Evolutionary conservation across 2,329 filamentous ascomycete species (phyloP).

Genomic region (Microdochium paspali): DNA sequence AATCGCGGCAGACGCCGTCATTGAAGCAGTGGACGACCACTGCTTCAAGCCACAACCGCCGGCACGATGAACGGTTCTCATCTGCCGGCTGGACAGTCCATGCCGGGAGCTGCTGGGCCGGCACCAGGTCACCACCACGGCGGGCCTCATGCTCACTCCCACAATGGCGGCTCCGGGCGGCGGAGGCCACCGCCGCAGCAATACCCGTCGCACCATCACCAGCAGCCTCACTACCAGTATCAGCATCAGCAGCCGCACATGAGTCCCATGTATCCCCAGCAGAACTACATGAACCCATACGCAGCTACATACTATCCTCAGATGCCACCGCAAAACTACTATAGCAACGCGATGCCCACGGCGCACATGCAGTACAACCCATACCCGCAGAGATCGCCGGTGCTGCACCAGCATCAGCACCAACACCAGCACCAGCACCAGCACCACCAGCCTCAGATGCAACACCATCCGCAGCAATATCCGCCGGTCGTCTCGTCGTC

Average conservation of each 20-base stretch:
- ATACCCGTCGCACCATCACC: constrained; percentile 14
- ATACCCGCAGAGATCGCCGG: constrained; percentile 22
- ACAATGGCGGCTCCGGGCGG: constrained; percentile 8
- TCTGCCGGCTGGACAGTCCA: constrained; percentile 1
- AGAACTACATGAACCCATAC: constrained; percentile 40
- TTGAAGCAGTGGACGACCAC: neutral
- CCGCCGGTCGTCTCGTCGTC: constrained; percentile 36
- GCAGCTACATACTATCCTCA: constrained; percentile 39
- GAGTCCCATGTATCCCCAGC: constrained; percentile 33
- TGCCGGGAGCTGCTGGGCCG: constrained; percentile 1
- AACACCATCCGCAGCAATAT: constrained; percentile 34
- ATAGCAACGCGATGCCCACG: constrained; percentile 36
- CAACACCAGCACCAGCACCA: constrained; percentile 43
- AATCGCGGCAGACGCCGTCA: neutral
- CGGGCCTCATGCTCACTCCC: neutral
- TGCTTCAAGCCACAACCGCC: constrained; percentile 1
- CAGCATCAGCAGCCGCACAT: constrained; percentile 10
- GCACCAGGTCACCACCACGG: neutral
- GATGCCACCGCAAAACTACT: constrained; percentile 48
- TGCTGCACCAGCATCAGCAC: constrained; percentile 29
- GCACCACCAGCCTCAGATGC: constrained; percentile 31
- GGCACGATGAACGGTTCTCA: constrained; percentile 1
- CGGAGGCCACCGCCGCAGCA: constrained; percentile 26
- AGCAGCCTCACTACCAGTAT: constrained; percentile 10
- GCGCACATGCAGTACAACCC: constrained; percentile 35